Conservation (phyloP, 179 eudicot genomes). For the Beta lomatogona region DNA sequence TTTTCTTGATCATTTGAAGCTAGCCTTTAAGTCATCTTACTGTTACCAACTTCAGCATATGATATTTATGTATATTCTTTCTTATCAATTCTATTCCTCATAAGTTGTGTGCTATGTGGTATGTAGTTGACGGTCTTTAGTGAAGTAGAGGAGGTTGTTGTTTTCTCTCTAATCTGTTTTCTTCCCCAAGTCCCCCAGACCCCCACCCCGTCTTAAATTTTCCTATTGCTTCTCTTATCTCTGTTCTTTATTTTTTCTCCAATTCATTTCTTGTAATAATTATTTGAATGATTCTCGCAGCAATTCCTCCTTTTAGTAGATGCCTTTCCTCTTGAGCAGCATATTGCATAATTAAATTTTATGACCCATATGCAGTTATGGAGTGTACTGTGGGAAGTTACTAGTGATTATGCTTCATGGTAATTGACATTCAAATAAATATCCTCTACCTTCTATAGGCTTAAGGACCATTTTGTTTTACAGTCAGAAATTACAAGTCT, state of each 20-base stretch:
- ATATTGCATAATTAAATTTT: neutral
- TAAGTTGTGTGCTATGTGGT: neutral
- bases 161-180: neutral
- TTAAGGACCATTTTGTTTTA: constrained; percentile 6
- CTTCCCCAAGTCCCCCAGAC: neutral
- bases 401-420: neutral
- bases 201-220: neutral
- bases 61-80: neutral
- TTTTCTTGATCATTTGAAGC: neutral
- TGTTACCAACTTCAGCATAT: too few relatives aligned
- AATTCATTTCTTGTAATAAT: neutral
- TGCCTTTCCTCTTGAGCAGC: neutral
- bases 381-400: neutral
- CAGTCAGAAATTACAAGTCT: constrained; percentile 58
- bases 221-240: neutral
- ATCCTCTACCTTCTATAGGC: neutral
- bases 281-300: neutral
- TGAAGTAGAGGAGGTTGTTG: neutral
- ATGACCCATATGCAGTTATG: neutral
- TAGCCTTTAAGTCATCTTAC: neutral
- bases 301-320: neutral
- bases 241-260: neutral
- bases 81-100: neutral
- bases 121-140: neutral
- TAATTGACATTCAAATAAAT: neutral